Conservation (phyloP, 129 eudicot genomes). For the Cynara cardunculus region DNA sequence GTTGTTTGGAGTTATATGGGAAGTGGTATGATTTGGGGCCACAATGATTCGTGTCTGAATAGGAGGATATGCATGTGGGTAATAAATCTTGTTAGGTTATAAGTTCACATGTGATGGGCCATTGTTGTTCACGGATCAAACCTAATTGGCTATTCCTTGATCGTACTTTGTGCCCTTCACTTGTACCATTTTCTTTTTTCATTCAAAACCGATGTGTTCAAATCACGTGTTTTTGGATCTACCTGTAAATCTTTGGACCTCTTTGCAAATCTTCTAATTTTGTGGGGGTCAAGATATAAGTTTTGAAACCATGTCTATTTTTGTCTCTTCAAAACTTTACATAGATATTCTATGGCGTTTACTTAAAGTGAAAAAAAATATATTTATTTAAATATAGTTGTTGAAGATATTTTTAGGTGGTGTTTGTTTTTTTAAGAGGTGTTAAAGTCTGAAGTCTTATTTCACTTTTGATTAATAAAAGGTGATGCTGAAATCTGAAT, state of each 20-base stretch:
- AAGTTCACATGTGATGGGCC: slow-evolving; percentile 20
- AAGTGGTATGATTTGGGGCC: slow-evolving; percentile 4
- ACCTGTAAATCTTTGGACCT: neutral
- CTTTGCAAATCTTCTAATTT: neutral
- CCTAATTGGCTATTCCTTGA: neutral
- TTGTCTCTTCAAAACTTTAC: too few relatives aligned
- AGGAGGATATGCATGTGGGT: slow-evolving; percentile 10
- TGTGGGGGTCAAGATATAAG: too few relatives aligned
- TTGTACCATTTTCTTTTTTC: neutral
- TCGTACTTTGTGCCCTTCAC: neutral
- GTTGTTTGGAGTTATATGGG: slow-evolving; percentile 8
- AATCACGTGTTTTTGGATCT: neutral
- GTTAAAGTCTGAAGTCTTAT: too few relatives aligned
- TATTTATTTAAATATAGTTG: too few relatives aligned
- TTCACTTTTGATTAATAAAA: too few relatives aligned
- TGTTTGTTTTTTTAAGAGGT: too few relatives aligned
- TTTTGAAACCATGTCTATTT: too few relatives aligned
- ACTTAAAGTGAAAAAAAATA: too few relatives aligned
- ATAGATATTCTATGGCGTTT: too few relatives aligned
- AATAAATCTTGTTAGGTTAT: neutral
- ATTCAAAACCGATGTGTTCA: neutral
- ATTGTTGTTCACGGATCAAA: neutral
- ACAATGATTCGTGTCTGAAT: neutral
- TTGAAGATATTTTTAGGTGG: too few relatives aligned
- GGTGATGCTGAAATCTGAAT: too few relatives aligned